Conservation (phyloP, 2,329 filamentous ascomycete species). For the Nannizziopsis arthrosporioides region DNA sequence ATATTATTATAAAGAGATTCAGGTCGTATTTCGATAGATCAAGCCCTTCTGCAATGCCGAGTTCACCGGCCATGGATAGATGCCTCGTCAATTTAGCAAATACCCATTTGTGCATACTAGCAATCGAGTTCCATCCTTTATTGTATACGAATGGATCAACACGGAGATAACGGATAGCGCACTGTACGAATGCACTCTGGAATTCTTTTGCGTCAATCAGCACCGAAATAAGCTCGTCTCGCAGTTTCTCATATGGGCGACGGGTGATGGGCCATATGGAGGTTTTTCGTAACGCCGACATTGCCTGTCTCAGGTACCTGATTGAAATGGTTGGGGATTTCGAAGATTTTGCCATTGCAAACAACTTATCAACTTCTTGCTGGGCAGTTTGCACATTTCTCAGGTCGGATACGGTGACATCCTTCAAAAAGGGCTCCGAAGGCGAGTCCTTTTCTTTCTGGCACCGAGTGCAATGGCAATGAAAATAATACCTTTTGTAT, state of each 20-base stretch:
- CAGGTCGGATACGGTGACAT: not conserved
- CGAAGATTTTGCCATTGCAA: slow-evolving; percentile 18
- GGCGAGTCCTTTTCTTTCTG: slow-evolving; percentile 16
- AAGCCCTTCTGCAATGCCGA: slow-evolving; percentile 20
- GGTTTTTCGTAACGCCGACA: slow-evolving; percentile 32
- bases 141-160: slow-evolving; percentile 43
- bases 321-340: slow-evolving; percentile 22
- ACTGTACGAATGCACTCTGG: slow-evolving; percentile 40
- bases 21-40: slow-evolving; percentile 17
- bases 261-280: slow-evolving; percentile 38
- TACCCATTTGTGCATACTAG: slow-evolving; percentile 38
- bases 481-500: slow-evolving; percentile 46
- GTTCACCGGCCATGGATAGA: slow-evolving; percentile 17
- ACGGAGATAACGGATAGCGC: slow-evolving; percentile 40
- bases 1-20: slow-evolving; percentile 26
- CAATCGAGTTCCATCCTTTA: slow-evolving; percentile 41
- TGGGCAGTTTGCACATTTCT: slow-evolving; percentile 16
- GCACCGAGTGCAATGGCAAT: slow-evolving; percentile 46
- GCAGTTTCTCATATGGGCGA: slow-evolving; percentile 45
- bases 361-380: slow-evolving; percentile 18
- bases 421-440: slow-evolving; percentile 16
- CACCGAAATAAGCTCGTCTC: slow-evolving; percentile 43
- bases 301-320: slow-evolving; percentile 27
- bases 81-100: slow-evolving; percentile 19
- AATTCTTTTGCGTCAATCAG: slow-evolving; percentile 36